phyloP scores from a whole-genome alignment of 23 red algal species.

The Gracilaria domingensis region DNA sequence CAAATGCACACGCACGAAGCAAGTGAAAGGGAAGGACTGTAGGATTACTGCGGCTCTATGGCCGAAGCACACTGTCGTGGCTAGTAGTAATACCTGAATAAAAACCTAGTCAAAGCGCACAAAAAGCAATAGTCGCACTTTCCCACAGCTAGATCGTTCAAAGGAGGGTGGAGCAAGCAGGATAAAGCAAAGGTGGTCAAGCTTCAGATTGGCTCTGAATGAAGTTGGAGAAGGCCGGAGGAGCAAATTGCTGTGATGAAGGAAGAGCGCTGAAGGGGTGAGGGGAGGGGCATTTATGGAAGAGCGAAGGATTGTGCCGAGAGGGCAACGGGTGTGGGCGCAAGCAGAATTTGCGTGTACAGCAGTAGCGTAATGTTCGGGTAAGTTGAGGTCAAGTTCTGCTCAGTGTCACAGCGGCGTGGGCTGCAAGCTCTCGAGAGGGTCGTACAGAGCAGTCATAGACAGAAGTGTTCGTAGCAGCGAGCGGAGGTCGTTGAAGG shows the following conservation, averaged over 20 bases:
- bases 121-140: no score
- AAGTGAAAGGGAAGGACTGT: no score
- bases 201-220: background rate
- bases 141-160: background rate
- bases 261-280: background rate
- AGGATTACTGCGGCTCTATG: no score
- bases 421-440: background rate
- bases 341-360: background rate
- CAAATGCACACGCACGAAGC: no score
- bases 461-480: background rate
- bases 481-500: constrained; percentile 29
- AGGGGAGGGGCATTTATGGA: constrained; percentile 21
- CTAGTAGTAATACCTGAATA: no score
- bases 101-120: no score
- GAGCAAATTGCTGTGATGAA: background rate
- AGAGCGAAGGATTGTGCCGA: background rate
- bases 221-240: background rate
- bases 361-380: constrained; percentile 23
- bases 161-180: background rate
- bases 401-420: background rate
- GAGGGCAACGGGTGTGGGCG: background rate
- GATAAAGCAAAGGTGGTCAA: background rate
- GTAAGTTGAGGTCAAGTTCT: constrained; percentile 4
- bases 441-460: background rate
- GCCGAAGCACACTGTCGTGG: no score